Base-by-base conservation (phyloP, 192 early-diverging fungal genomes). In the Coemansia sp. region DNA sequence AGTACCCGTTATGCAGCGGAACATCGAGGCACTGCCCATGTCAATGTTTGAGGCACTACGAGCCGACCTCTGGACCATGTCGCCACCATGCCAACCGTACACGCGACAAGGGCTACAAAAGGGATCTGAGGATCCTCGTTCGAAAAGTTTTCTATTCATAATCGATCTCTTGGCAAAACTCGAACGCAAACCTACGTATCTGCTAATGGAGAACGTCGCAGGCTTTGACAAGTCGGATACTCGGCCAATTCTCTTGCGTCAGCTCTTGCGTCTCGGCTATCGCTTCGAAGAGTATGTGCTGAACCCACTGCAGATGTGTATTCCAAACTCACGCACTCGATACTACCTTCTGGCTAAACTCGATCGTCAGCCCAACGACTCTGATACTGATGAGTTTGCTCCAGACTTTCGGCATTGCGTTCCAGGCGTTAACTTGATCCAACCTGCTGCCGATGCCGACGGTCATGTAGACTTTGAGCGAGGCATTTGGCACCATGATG, bases 11-110 rank as follows among this genome's bases (percentile, higher is more conserved):
- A 72, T 76, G 75, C 85, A 83, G 67, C 83, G 89, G 41, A 78
- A 84, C 34, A 93, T 92, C 47, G 91, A 93, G 67, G 82, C 88
- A 2, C 72, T 90, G 64, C 77, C 85, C 10, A 74, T 87, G 40
- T 72, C 85, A 29, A 71, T 89, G 73, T 91, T 89, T 53, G 90
- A 89, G 67, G 84, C 83, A 3, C 72, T 89, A 49, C 71, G 77
- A 36, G 89, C 91, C 15, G 88, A 94, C 71, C 84, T 93, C 29
- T 93, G 90, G 90, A 86, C 89, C 34, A 89, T 95, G 90, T 92
- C 91, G 13, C 93, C 92, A 69, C 93, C 91, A 8, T 93, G 92
- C 80, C 92, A 95, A 74, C 93, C 91, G 64, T 90, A 93, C 66
- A 93, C 92, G 10, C 84, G 91, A 34, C 88, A 87, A 57, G 93